A percentile compares a stretch with the other conserved stretches of the same genome.
Evolutionary conservation across 257 asterid genomes (phyloP).

Genomic region (Solanum lignicaule): DNA sequence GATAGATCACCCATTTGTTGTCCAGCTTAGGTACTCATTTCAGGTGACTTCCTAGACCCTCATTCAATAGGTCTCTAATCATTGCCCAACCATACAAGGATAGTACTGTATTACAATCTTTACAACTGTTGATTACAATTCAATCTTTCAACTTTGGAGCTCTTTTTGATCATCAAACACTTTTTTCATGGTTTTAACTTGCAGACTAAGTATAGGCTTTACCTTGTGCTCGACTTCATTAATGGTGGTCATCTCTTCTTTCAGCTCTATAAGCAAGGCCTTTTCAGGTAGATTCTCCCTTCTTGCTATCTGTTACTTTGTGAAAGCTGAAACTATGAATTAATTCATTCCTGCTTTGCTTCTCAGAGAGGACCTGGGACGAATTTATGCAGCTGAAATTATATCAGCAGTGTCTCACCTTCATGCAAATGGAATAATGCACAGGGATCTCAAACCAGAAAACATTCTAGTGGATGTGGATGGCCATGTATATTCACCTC

Average conservation of each 20-base stretch:
- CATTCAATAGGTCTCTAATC: background rate
- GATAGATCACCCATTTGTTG: conserved; percentile 57
- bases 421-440: conserved; percentile 59
- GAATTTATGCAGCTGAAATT: conserved; percentile 49
- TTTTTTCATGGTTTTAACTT: background rate
- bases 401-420: conserved; percentile 57
- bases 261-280: conserved; percentile 62
- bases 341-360: conserved; percentile 1
- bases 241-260: conserved; percentile 76
- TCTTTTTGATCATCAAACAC: background rate
- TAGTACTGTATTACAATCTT: background rate
- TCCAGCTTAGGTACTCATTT: conserved; percentile 60
- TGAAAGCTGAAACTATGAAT: background rate
- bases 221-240: conserved; percentile 65
- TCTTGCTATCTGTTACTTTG: background rate
- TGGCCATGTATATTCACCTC: conserved; percentile 45
- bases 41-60: conserved; percentile 26
- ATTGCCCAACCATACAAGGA: background rate
- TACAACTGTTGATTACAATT: background rate
- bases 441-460: conserved; percentile 65
- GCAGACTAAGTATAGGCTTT: conserved; percentile 69
- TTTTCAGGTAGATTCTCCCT: conserved; percentile 41
- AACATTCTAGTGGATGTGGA: conserved; percentile 55
- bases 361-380: conserved; percentile 56
- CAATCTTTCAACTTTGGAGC: background rate